These are phyloP conservation scores for Blastobotrys muscicola DNA, from an alignment of 805 yeast species.

Conservation along the genomic window DNA sequence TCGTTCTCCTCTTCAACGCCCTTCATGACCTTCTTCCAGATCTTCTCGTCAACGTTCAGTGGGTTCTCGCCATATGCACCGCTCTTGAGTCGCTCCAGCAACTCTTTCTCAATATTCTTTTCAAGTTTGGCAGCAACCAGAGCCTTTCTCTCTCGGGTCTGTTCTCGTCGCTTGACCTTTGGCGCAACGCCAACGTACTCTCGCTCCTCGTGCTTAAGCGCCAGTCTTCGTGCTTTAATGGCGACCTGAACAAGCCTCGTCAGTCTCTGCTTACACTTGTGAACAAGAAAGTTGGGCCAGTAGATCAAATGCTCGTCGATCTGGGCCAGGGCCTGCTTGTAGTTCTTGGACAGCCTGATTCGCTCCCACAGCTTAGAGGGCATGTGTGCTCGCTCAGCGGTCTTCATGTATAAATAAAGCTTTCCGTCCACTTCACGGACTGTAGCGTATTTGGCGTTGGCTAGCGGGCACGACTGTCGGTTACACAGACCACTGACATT, in stretches of 20 bases:
- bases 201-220: slow-evolving; percentile 84
- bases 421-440: slow-evolving; percentile 28
- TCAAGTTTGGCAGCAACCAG: slow-evolving; percentile 94
- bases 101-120: slow-evolving; percentile 91
- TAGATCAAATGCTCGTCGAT: slow-evolving; percentile 78
- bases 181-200: slow-evolving; percentile 88
- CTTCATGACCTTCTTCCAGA: slow-evolving; percentile 87
- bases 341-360: slow-evolving; percentile 80
- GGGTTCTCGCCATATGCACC: slow-evolving; percentile 99
- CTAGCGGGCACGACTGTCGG: slow-evolving; percentile 92
- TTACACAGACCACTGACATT: slow-evolving; percentile 91
- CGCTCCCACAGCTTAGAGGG: slow-evolving; percentile 95
- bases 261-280: slow-evolving; percentile 92
- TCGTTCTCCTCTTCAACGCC: slow-evolving; percentile 64
- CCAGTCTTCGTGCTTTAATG: slow-evolving; percentile 87
- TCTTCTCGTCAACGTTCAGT: slow-evolving; percentile 86
- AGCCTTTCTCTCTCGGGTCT: slow-evolving; percentile 92
- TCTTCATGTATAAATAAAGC: slow-evolving; percentile 66
- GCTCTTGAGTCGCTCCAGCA: slow-evolving; percentile 86
- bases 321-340: slow-evolving; percentile 77
- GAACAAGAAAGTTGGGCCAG: slow-evolving; percentile 87
- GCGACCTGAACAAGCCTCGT: slow-evolving; percentile 94
- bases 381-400: slow-evolving; percentile 94
- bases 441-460: slow-evolving; percentile 42
- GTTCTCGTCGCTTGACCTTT: slow-evolving; percentile 91